A percentile compares a stretch with the other conserved stretches of the same genome.
phyloP scores from a whole-genome alignment of 495 filamentous ascomycete genomes.

The Xeromyces bisporus region DNA sequence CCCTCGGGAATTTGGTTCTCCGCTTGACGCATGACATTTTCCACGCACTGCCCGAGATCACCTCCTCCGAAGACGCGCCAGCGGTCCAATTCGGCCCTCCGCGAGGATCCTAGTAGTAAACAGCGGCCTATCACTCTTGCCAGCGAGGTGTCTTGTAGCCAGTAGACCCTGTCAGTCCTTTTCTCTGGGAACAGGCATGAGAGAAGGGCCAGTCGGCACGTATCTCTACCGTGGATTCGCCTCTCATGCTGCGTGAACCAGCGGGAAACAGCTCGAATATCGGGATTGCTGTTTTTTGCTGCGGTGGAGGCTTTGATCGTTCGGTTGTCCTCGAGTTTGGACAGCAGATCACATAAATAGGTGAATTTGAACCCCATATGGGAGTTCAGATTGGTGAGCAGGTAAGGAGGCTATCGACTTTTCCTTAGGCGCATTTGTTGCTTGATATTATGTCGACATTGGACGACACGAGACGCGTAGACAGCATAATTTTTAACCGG shows the following conservation, averaged over 20 bases:
- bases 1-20: conserved; percentile 28
- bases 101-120: conserved; percentile 39
- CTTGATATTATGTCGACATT: too few relatives aligned
- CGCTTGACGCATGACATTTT: conserved; percentile 44
- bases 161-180: conserved; percentile 59
- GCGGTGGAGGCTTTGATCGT: conserved; percentile 21
- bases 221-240: conserved; percentile 31
- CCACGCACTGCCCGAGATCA: conserved; percentile 55
- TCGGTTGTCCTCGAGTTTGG: conserved; percentile 30
- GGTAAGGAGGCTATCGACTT: too few relatives aligned
- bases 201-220: conserved; percentile 42
- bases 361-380: conserved; percentile 47
- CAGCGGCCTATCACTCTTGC: conserved; percentile 46
- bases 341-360: conserved; percentile 43
- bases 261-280: conserved; percentile 22
- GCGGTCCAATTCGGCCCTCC: conserved; percentile 41
- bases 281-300: conserved; percentile 14
- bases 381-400: too few relatives aligned
- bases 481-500: conserved; percentile 3
- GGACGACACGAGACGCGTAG: background rate
- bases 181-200: conserved; percentile 60
- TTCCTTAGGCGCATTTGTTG: too few relatives aligned
- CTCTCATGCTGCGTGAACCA: conserved; percentile 47
- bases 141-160: conserved; percentile 40
- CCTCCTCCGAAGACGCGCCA: conserved; percentile 40